Conservation (phyloP, 2,329 filamentous ascomycete genomes). For the Hypoxylon sp. region DNA sequence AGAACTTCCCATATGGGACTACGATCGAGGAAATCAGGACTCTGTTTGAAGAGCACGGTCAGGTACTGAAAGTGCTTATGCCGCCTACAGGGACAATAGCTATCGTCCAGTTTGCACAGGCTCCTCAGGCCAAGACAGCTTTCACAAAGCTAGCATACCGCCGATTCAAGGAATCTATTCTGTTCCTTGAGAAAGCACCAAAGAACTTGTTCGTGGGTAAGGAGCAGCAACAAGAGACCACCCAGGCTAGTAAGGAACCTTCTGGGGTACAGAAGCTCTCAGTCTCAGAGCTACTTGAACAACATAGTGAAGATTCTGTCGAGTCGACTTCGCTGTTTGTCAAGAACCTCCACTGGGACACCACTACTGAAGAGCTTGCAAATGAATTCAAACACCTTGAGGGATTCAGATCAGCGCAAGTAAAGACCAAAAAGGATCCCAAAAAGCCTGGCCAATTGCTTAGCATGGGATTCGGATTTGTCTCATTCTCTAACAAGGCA, state of each 20-base stretch:
- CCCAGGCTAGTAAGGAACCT: constrained; percentile 51
- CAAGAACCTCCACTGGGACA: constrained; percentile 93
- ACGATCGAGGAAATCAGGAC: constrained; percentile 82
- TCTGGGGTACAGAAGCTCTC: constrained; percentile 73
- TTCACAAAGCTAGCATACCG: constrained; percentile 90
- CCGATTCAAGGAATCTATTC: constrained; percentile 88
- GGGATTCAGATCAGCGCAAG: constrained; percentile 88
- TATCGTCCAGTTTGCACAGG: constrained; percentile 87
- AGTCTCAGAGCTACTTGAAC: constrained; percentile 77
- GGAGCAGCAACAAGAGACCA: constrained; percentile 48
- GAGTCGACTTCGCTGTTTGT: constrained; percentile 90
- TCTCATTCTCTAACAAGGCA: constrained; percentile 84
- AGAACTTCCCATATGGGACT: constrained; percentile 92
- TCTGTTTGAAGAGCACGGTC: constrained; percentile 88
- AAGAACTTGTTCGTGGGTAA: constrained; percentile 77
- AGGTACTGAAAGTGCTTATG: constrained; percentile 87
- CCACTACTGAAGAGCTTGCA: constrained; percentile 80
- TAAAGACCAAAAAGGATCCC: constrained; percentile 95
- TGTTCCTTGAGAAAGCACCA: constrained; percentile 95
- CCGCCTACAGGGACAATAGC: constrained; percentile 94
- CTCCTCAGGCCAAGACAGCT: constrained; percentile 84
- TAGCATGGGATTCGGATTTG: constrained; percentile 98
- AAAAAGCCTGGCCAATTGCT: constrained; percentile 89
- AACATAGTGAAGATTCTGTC: constrained; percentile 61
- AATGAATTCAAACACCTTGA: constrained; percentile 85